phyloP scores from a whole-genome alignment of 2,329 filamentous ascomycete genomes.

The Byssoonygena ceratinophila region DNA sequence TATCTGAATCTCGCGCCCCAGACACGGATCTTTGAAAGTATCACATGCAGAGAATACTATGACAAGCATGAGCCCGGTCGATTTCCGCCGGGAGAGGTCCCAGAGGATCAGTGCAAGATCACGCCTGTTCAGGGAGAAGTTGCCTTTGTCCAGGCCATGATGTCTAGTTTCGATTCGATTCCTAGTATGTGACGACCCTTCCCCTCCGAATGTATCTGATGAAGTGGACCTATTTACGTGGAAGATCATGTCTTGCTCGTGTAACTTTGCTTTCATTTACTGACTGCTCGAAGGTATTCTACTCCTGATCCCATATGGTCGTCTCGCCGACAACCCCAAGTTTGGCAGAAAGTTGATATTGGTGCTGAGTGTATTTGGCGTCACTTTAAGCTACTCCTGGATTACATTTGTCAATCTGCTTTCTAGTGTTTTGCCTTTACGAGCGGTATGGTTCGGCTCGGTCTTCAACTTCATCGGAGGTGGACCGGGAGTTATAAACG shows the following conservation, averaged over 20 bases:
- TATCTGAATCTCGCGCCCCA: conserved; percentile 14
- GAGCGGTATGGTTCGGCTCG: conserved; percentile 41
- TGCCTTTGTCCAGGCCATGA: conserved; percentile 42
- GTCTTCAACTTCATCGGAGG: conserved; percentile 39
- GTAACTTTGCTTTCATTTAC: background rate
- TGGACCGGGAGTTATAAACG: conserved; percentile 38
- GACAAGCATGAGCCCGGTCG: conserved; percentile 33
- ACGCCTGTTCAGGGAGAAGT: conserved; percentile 40
- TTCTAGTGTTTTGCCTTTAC: conserved; percentile 35
- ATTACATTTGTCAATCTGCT: conserved; percentile 30
- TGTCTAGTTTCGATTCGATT: conserved; percentile 40
- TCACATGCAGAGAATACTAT: conserved; percentile 40
- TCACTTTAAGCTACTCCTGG: conserved; percentile 29
- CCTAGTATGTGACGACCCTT: conserved; percentile 24
- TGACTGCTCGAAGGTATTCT: conserved; percentile 29
- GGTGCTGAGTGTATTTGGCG: conserved; percentile 34
- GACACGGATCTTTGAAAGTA: conserved; percentile 42
- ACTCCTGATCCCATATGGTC: conserved; percentile 41
- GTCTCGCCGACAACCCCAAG: conserved; percentile 36
- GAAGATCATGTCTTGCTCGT: background rate
- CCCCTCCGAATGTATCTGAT: no score
- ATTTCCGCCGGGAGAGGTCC: conserved; percentile 36
- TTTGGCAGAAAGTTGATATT: conserved; percentile 40
- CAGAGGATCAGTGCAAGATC: conserved; percentile 43
- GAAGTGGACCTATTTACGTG: no score